Evolutionary conservation across 2,329 filamentous ascomycete species (phyloP), one percentile per base, ranked within the genome.

Genomic region (Bipolaris bicolor): DNA sequence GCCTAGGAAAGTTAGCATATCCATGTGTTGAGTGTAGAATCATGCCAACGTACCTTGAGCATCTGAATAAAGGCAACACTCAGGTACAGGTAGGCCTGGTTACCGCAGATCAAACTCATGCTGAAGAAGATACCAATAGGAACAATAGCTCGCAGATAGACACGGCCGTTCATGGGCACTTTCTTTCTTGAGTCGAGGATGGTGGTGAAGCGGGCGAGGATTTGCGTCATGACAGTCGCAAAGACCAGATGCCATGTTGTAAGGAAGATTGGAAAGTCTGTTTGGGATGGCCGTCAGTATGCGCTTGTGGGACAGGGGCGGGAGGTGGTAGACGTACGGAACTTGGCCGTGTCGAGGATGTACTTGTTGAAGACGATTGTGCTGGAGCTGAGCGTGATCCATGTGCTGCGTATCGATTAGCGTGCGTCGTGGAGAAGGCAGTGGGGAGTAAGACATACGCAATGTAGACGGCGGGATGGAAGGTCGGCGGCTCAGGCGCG

Each of bases 291-390:
- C 2, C 53, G 68, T 79, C 66, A 79, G 73, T 57, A 57, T 58
- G 41, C 41, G 34, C 45, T 31, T 51, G 39, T 49, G 52, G 31
- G 39, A 39, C 20, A 31, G 45, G 26, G 43, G 29, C 37, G 51
- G 10, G n/a, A 15, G 22, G 47, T 47, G 15, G 16, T 47, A n/a
- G 16, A 77, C 88, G 83, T 84, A 91, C 89, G 86, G 83, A 97
- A 97, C 63, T 91, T 85, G 62, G 89, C 84, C 37, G 89, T 93
- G 72, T 94, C 88, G 62, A 98, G 85, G 72, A 99, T 92, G 87
- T 91, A 97, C 86, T 99, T 99, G 88, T 99, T 98, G 89, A 97
- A 98, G 61, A 99, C 84, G 77, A 99, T 99, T 75, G 98, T 92
- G 70, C 90, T 91, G 41, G 92, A 97, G 73, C 91, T 96, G 77